These are phyloP conservation scores for Madurella fahalii DNA, from an alignment of 2,329 filamentous ascomycete genomes.

Conservation along the genomic window DNA sequence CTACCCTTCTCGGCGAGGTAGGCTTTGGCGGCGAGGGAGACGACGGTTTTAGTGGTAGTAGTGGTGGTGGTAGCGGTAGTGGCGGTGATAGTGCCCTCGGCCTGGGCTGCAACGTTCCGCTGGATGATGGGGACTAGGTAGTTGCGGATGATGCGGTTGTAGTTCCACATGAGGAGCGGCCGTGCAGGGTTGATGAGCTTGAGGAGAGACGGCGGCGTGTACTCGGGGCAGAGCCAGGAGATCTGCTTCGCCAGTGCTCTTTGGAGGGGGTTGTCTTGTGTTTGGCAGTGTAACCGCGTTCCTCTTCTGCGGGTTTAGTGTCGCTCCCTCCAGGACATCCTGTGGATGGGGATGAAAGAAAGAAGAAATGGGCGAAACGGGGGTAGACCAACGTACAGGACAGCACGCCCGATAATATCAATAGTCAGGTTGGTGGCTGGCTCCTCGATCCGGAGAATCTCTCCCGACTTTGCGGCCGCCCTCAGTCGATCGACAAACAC, in stretches of 20 bases:
- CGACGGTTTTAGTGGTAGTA: conserved; percentile 26
- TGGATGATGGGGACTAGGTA: conserved; percentile 28
- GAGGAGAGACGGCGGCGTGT: conserved; percentile 4
- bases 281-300: conserved; percentile 17
- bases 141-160: conserved; percentile 28
- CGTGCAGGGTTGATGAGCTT: conserved; percentile 18
- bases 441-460: conserved; percentile 1
- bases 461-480: background rate
- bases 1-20: conserved; percentile 19
- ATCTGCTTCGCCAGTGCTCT: conserved; percentile 17
- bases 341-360: background rate
- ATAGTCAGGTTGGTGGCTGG: background rate
- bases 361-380: background rate
- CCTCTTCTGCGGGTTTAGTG: conserved; percentile 13
- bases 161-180: conserved; percentile 25
- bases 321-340: background rate
- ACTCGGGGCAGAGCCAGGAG: conserved; percentile 15
- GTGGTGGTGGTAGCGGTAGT: background rate
- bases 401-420: conserved; percentile 3
- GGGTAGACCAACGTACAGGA: background rate
- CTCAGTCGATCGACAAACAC: conserved; percentile 9
- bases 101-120: conserved; percentile 24
- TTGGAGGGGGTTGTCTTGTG: conserved; percentile 10
- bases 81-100: conserved; percentile 12
- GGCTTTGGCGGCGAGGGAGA: conserved; percentile 28